A percentile compares a stretch with the other conserved stretches of the same genome.
phyloP scores from a whole-genome alignment of 1,284 basidiomycete genomes.

The Fomitopsis palustris region DNA sequence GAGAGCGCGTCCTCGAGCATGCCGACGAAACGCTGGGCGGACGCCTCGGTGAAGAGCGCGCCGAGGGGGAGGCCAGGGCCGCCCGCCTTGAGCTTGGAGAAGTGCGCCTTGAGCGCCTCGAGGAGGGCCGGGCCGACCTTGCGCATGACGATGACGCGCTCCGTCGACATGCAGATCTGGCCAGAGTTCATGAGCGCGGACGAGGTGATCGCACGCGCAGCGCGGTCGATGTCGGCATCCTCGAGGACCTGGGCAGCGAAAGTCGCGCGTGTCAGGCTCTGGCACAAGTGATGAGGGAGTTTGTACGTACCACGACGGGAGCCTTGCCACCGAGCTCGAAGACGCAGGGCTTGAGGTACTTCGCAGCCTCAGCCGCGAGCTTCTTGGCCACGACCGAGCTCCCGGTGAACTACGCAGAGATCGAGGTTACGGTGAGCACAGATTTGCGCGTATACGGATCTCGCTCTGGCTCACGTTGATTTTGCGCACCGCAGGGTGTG shows the following conservation, averaged over 20 bases:
- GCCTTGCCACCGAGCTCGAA: constrained; percentile 43
- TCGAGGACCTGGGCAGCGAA: constrained; percentile 42
- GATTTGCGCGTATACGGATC: not conserved
- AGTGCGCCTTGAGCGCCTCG: constrained; percentile 33
- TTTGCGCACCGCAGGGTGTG: constrained; percentile 18
- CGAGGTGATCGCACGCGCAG: constrained; percentile 49
- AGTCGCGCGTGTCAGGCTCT: not conserved
- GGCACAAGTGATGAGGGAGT: not conserved
- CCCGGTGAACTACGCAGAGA: constrained; percentile 13
- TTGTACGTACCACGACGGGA: constrained; percentile 54
- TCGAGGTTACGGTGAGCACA: not conserved
- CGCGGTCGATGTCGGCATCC: constrained; percentile 56
- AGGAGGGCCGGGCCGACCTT: constrained; percentile 35
- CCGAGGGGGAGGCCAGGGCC: constrained; percentile 29
- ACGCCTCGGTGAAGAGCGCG: constrained; percentile 45
- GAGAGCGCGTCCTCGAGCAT: constrained; percentile 48
- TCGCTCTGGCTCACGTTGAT: constrained; percentile 16
- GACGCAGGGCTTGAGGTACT: constrained; percentile 16
- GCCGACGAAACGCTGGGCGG: constrained; percentile 45
- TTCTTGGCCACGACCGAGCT: constrained; percentile 12
- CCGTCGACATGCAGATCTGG: constrained; percentile 70
- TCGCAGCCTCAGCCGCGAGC: constrained; percentile 14
- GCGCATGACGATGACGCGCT: constrained; percentile 59
- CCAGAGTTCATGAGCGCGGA: constrained; percentile 61
- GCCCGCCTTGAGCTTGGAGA: constrained; percentile 34